Conservation (phyloP, 805 yeast genomes). For the Lipomyces spencermartinsiae region DNA sequence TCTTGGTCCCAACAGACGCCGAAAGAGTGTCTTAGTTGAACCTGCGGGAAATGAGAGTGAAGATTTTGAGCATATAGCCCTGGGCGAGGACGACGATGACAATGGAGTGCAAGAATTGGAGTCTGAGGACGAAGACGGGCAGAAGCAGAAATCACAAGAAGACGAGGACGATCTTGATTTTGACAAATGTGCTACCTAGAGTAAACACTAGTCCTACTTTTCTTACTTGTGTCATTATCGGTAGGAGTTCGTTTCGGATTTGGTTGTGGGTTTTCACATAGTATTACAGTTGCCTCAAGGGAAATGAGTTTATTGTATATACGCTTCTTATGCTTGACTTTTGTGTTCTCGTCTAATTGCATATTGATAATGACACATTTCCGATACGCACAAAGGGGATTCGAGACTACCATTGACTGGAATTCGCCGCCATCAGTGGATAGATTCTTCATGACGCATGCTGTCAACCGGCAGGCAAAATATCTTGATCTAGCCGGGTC, state of each 20-base stretch:
- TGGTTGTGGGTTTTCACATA: background rate
- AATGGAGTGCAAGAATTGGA: conserved; percentile 21
- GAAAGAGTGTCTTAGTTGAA: background rate
- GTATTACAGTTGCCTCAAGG: background rate
- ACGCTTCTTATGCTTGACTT: background rate
- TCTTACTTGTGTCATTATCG: background rate
- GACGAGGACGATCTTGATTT: conserved; percentile 7
- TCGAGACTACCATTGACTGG: background rate
- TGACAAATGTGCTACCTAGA: conserved; percentile 6
- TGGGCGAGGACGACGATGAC: conserved; percentile 29
- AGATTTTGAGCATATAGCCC: conserved; percentile 7
- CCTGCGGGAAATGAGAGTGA: conserved; percentile 13
- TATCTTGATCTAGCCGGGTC: background rate
- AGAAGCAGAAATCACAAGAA: background rate
- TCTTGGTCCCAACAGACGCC: conserved; percentile 8
- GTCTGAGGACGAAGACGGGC: conserved; percentile 16
- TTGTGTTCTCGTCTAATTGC: background rate
- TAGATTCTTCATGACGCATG: background rate
- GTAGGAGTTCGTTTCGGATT: background rate
- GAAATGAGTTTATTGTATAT: background rate
- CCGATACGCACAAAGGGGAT: background rate
- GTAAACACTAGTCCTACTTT: background rate
- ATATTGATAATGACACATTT: background rate
- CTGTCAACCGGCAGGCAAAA: background rate
- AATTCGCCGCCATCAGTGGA: too few relatives aligned